Conservation (phyloP, 257 asterid genomes). For the Vinca minor region DNA sequence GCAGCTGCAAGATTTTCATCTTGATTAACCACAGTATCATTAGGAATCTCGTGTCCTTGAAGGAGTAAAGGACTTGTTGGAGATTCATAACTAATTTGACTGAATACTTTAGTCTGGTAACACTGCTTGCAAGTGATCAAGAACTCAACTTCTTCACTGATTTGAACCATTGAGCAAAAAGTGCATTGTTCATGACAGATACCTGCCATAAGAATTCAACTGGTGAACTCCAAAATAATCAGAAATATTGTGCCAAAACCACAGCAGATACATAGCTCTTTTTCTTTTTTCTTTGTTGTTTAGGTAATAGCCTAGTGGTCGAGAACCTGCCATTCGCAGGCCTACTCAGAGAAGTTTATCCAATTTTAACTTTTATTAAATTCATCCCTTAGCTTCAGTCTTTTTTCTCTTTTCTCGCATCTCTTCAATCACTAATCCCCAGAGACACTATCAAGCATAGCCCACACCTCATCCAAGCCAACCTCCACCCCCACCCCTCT, state of each 20-base stretch:
- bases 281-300: neutral
- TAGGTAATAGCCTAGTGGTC: no score
- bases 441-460: no score
- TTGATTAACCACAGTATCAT: constrained; percentile 24
- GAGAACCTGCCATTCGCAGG: no score
- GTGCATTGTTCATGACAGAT: constrained; percentile 63
- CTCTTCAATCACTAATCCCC: neutral
- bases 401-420: neutral
- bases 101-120: constrained; percentile 24
- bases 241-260: neutral
- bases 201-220: constrained; percentile 34
- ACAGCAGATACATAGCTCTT: neutral
- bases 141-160: constrained; percentile 31
- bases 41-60: constrained; percentile 32
- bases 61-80: constrained; percentile 55
- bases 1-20: constrained; percentile 19
- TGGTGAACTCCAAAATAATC: neutral
- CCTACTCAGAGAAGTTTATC: no score
- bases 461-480: no score
- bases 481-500: no score
- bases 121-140: constrained; percentile 56
- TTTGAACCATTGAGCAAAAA: constrained; percentile 30
- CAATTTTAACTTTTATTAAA: neutral
- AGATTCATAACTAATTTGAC: constrained; percentile 34
- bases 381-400: neutral